Evolutionary conservation across 2,329 filamentous ascomycete genomes (phyloP).

Genomic region (Cyanodermella asteris): DNA sequence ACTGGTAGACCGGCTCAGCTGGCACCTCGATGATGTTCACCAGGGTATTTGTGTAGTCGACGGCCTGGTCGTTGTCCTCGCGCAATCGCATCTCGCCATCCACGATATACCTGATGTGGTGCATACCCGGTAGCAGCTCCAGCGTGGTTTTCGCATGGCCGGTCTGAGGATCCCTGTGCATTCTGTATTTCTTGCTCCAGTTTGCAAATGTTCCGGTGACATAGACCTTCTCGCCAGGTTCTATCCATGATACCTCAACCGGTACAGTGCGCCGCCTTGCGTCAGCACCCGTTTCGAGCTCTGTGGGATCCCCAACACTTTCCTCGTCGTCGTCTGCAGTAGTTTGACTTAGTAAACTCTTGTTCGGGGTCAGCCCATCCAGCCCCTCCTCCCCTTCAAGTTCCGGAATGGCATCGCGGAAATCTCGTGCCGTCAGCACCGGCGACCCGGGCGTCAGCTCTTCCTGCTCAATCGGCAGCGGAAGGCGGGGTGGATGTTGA

Average conservation of each 20-base stretch:
- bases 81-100: constrained; percentile 86
- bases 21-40: constrained; percentile 94
- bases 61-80: constrained; percentile 70
- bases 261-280: constrained; percentile 60
- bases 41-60: constrained; percentile 92
- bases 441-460: constrained; percentile 75
- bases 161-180: constrained; percentile 42
- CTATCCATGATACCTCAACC: constrained; percentile 67
- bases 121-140: constrained; percentile 74
- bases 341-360: constrained; percentile 30
- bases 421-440: constrained; percentile 52
- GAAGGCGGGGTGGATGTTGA: constrained; percentile 62
- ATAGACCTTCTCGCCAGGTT: constrained; percentile 71
- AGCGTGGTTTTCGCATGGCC: constrained; percentile 56
- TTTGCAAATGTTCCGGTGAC: constrained; percentile 94
- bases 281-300: no score
- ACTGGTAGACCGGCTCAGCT: constrained; percentile 13
- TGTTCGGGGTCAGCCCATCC: constrained; percentile 32
- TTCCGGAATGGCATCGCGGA: constrained; percentile 21
- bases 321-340: constrained; percentile 48
- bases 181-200: constrained; percentile 83
- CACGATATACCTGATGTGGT: constrained; percentile 90
- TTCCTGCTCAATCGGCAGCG: constrained; percentile 84
- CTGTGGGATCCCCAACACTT: constrained; percentile 50
- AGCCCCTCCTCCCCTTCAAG: constrained; percentile 31